Evolutionary conservation across 108 stramenopile species (phyloP), one percentile per base, ranked within the genome.

Genomic region (Skeletonema menzelii): DNA sequence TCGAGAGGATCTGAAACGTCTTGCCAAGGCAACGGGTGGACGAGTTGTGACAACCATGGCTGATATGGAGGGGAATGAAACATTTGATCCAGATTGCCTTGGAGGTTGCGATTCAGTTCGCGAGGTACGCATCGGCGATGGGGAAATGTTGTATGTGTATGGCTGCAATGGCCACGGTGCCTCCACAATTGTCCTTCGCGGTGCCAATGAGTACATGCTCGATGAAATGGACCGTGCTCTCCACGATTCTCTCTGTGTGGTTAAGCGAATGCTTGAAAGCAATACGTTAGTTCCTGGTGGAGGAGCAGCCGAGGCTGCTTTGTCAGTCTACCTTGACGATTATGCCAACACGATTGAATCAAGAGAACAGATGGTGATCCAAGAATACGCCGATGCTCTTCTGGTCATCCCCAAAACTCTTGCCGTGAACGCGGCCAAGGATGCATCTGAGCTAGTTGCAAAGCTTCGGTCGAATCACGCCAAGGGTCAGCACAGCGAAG

Each of bases 141-240:
- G 97, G 11, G 99, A 99, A 87, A 89, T 99, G 86, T 69, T 99
- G 59, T 98, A 98, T 75, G 88, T 98, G 62, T 91, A 93, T 70
- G 98, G 97, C 46, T 94, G 87, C 65, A 79, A 81, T 58, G 95
- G 95, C 6, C 79, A 80, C 34, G 91, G 92, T 8, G 97, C 98
- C 8, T 95, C 96, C 46, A 98, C 98, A 2, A 92, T 99, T 60
- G 95, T 99, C 32, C 85, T 99, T 56, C 89, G 99, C 15, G 99
- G 99, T 27, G 98, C 99, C 53, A 99, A 99, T 84, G 98, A 99
- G 63, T 99, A 96, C 90, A 95, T 98, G 94, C 84, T 99, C 49
- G 99, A 99, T 80, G 99, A 99, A 82, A 97, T 99, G 95, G 98
- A 99, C 73, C 89, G 99, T 27, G 97, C 98, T 26, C 85, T 99